phyloP scores from a whole-genome alignment of 208 protist genomes.

The Strigomonas culicis region DNA sequence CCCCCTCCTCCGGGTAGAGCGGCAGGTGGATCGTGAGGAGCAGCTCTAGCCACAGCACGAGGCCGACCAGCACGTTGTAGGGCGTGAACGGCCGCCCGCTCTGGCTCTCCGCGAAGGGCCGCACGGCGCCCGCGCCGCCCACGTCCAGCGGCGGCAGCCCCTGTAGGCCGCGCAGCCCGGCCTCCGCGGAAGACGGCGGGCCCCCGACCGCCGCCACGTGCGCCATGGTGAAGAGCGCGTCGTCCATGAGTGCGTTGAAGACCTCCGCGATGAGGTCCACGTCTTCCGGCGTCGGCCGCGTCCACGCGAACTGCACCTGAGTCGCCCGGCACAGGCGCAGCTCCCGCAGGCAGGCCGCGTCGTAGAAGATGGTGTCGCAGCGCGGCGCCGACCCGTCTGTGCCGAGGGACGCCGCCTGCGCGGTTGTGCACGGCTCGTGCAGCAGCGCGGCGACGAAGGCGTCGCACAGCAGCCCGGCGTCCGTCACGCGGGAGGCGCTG shows the following conservation, averaged over 20 bases:
- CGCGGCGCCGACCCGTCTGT: neutral
- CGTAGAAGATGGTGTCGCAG: neutral
- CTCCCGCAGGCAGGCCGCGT: neutral
- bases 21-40: conserved; percentile 26
- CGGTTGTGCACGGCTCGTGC: neutral
- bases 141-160: neutral
- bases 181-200: neutral
- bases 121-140: too few species aligned
- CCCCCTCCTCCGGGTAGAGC: conserved; percentile 12
- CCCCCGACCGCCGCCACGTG: conserved; percentile 1
- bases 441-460: neutral
- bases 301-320: conserved; percentile 24
- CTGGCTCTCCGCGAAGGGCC: too few species aligned
- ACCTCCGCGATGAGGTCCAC: conserved; percentile 17
- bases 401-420: neutral
- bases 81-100: conserved; percentile 30
- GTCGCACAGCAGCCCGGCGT: neutral
- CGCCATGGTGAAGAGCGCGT: conserved; percentile 21
- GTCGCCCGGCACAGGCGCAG: conserved; percentile 26
- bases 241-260: conserved; percentile 22
- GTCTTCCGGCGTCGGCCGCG: conserved; percentile 21
- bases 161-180: neutral
- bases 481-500: conserved; percentile 8
- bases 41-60: conserved; percentile 27
- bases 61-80: conserved; percentile 34